A percentile compares a stretch with the other conserved stretches of the same genome.
Conservation (phyloP, 1,284 basidiomycete species). For the Taiwanofungus camphoratus region DNA sequence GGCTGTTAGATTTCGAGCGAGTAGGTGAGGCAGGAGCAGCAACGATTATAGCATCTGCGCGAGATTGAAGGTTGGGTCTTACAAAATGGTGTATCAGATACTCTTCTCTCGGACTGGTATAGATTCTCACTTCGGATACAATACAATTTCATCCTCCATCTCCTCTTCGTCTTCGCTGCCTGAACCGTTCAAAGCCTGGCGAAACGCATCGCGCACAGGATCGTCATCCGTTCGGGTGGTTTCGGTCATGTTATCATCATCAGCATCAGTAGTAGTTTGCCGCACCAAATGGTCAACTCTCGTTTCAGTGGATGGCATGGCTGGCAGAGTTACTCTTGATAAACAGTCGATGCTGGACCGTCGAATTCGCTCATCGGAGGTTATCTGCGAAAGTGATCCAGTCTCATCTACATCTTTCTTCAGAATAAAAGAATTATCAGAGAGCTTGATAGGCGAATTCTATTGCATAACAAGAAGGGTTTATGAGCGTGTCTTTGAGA, state of each 20-base stretch:
- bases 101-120: too few species aligned
- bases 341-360: too few species aligned
- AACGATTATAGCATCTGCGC: conserved; percentile 6
- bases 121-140: conserved; percentile 46
- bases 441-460: conserved; percentile 11
- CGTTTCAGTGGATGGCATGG: too few species aligned
- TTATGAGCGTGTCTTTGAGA: too few species aligned
- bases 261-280: conserved; percentile 36
- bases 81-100: too few species aligned
- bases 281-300: too few species aligned
- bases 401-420: not conserved
- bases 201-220: conserved; percentile 73
- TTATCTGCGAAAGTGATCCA: too few species aligned
- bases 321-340: too few species aligned
- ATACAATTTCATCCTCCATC: conserved; percentile 61
- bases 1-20: conserved; percentile 8
- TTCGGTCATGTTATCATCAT: conserved; percentile 69
- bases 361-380: too few species aligned
- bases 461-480: too few species aligned
- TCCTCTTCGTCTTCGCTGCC: conserved; percentile 39
- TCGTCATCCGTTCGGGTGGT: conserved; percentile 76
- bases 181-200: conserved; percentile 45
- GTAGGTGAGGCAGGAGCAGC: conserved; percentile 9
- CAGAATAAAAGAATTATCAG: not conserved
- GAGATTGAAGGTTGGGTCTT: too few species aligned